Evolutionary conservation across 2,329 filamentous ascomycete species (phyloP).

Genomic region (Trichophyton verrucosum): DNA sequence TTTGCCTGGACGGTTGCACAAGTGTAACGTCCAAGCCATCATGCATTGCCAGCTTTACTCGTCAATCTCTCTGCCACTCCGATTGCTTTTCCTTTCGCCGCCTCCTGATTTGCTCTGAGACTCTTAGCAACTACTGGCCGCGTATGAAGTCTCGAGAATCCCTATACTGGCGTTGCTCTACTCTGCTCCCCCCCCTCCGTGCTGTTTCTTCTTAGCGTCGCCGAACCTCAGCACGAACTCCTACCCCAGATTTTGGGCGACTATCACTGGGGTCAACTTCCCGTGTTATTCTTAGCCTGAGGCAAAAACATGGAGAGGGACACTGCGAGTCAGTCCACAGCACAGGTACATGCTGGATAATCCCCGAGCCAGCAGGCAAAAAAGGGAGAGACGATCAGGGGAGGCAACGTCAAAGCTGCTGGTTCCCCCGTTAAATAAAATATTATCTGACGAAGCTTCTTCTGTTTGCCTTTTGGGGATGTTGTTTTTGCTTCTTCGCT

Average conservation of each 20-base stretch:
- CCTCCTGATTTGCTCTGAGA: background rate
- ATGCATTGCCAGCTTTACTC: conserved; percentile 1
- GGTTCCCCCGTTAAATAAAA: background rate
- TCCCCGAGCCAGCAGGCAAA: background rate
- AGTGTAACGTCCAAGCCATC: background rate
- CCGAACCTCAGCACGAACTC: no score
- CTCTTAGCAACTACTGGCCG: background rate
- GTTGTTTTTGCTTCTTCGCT: no score
- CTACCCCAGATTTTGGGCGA: background rate
- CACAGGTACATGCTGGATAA: background rate
- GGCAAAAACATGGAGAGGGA: background rate
- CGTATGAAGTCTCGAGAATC: background rate
- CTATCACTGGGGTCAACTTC: background rate
- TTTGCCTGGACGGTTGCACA: background rate
- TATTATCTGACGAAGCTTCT: background rate
- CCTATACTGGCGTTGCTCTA: no score
- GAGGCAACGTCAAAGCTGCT: background rate
- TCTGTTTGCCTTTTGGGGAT: background rate
- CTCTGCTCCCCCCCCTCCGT: background rate
- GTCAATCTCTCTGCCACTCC: background rate
- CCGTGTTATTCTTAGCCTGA: background rate
- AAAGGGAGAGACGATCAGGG: background rate
- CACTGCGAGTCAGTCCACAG: background rate
- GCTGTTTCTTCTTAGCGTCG: background rate
- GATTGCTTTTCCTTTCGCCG: background rate